Percentiles rank a stretch among this genome's conserved stretches.
Conservation (phyloP, 768 basidiomycete species). For the Tulasnella sp. region DNA sequence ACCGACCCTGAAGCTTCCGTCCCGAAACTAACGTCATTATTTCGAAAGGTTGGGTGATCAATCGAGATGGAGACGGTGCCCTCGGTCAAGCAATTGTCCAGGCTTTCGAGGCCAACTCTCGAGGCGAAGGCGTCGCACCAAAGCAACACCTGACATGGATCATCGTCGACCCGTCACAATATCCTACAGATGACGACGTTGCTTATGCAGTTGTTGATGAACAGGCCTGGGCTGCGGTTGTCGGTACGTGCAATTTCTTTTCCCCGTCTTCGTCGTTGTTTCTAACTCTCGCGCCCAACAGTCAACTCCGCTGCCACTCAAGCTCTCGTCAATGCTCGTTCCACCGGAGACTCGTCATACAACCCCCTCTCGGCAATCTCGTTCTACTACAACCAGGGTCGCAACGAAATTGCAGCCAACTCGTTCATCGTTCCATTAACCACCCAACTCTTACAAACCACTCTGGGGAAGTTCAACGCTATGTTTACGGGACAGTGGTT, state of each 20-base stretch:
- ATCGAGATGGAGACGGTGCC: slow-evolving; percentile 23
- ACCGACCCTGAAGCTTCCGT: background rate
- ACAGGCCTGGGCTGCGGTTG: slow-evolving; percentile 43
- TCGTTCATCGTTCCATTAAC: slow-evolving; percentile 42
- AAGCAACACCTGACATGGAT: slow-evolving; percentile 7
- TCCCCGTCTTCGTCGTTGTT: background rate
- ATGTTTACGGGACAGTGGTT: slow-evolving; percentile 28
- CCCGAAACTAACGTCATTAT: background rate
- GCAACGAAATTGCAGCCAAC: slow-evolving; percentile 43
- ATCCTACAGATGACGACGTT: slow-evolving; percentile 30
- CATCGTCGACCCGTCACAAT: background rate
- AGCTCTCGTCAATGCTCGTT: slow-evolving; percentile 24
- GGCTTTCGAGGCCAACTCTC: slow-evolving; percentile 33
- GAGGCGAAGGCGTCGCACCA: slow-evolving; percentile 26
- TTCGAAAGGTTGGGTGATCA: slow-evolving; percentile 4
- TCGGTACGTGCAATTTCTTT: slow-evolving; percentile 33
- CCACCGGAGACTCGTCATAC: slow-evolving; percentile 24
- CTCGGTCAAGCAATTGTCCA: slow-evolving; percentile 32
- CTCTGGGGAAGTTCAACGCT: slow-evolving; percentile 17
- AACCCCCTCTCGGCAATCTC: slow-evolving; percentile 17
- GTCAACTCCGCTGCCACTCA: slow-evolving; percentile 23
- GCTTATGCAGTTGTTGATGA: slow-evolving; percentile 40
- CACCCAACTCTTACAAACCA: slow-evolving; percentile 32
- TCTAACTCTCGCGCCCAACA: background rate
- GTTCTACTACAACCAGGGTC: slow-evolving; percentile 36